Conservation (phyloP, 768 basidiomycete genomes). For the Leucocoprinus leucothites region DNA sequence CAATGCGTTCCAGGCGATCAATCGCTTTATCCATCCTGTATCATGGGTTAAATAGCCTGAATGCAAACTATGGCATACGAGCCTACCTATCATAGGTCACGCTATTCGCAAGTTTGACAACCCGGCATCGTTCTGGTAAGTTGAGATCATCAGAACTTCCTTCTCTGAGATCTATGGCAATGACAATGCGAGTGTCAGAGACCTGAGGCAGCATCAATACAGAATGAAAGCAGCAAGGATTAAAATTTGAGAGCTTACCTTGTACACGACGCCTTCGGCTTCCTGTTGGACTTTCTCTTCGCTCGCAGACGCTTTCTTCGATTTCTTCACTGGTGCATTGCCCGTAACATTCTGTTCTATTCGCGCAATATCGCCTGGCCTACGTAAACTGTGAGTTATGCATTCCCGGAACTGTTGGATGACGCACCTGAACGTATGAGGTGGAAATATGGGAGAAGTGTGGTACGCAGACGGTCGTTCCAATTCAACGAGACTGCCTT, state of each 20-base stretch:
- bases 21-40: conserved; percentile 85
- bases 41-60: neutral
- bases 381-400: conserved; percentile 23
- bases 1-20: conserved; percentile 49
- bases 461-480: conserved; percentile 83
- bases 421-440: conserved; percentile 77
- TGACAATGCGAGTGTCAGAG: conserved; percentile 74
- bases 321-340: conserved; percentile 33
- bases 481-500: conserved; percentile 78
- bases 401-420: neutral
- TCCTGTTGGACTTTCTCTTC: conserved; percentile 36
- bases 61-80: neutral
- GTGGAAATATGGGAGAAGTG: conserved; percentile 65
- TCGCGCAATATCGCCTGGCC: conserved; percentile 86
- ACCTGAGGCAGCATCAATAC: conserved; percentile 43
- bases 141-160: conserved; percentile 63
- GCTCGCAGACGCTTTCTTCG: conserved; percentile 36
- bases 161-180: conserved; percentile 72
- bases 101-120: conserved; percentile 89
- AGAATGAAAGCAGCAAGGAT: neutral
- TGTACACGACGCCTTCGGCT: conserved; percentile 85
- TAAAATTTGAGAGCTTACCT: conserved; percentile 41
- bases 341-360: conserved; percentile 69
- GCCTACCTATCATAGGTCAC: conserved; percentile 82
- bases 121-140: conserved; percentile 78